Evolutionary conservation across 768 basidiomycete species (phyloP), one percentile per base, ranked within the genome.

Genomic region (Leccinum ochraceum): DNA sequence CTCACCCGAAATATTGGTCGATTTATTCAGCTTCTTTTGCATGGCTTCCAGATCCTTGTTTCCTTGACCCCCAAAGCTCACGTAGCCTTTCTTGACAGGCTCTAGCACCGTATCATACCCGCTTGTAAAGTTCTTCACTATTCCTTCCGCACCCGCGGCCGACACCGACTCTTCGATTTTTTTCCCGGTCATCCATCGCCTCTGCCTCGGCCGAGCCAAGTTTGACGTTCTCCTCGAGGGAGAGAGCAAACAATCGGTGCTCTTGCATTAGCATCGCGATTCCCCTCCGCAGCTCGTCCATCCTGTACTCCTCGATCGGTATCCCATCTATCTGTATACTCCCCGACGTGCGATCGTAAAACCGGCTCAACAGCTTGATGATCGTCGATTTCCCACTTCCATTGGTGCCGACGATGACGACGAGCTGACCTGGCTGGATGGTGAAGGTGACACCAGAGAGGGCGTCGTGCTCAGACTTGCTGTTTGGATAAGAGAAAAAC

Each of bases 401-500:
- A 26, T 76, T 75, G 14, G 66, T 48, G 9, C 76, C 76, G 7
- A 75, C 76, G n/a, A 77, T 63, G 48, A 75, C 69, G 3, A 73
- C 77, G 4, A 76, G 63, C 20, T 72, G 71, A 5, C 76, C 76
- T 6, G 70, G 68, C 13, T 63, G 59, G 28, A 77, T 70, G 11
- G 65, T 64, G 53, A 77, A 75, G 4, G 69, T 70, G 3, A 75
- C 66, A n/a, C 63, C 22, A 53, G 63, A 55, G 59, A 76, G 60
- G 24, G 71, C 74, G 0, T 61, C 32, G 11, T 57, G 65, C 24
- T 66, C 60, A 16, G 68, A 60, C 17, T 66, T 63, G 54, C 72
- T 73, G 22, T 76, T 79, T 0, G 84, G 84, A 63, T 88, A 88
- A 10, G 73, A 68, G 60, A 87, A 87, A 0, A 74, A 73, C 0